These are phyloP conservation scores for Musa itinerans DNA, from an alignment of 176 grass and related monocot genomes.

Conservation along the genomic window DNA sequence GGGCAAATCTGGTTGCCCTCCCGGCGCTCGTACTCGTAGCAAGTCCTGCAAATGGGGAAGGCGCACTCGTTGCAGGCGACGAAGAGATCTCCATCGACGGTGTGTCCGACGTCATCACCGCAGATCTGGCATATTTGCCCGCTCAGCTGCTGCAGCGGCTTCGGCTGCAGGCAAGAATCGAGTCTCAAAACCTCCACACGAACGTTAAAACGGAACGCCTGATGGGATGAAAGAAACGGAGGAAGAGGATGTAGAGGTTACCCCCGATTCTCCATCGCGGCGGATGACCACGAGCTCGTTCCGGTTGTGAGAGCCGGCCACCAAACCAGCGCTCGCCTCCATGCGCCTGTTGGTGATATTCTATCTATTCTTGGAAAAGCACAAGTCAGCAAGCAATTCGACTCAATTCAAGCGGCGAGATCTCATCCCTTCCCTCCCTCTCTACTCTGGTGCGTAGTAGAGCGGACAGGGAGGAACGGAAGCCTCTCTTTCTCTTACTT, in stretches of 20 bases:
- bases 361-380: neutral
- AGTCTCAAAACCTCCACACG: neutral
- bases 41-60: constrained; percentile 81
- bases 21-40: constrained; percentile 97
- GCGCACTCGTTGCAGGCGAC: constrained; percentile 77
- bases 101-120: constrained; percentile 61
- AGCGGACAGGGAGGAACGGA: neutral
- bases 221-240: neutral
- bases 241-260: constrained; percentile 26
- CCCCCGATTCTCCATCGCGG: constrained; percentile 74
- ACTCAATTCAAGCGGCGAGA: neutral
- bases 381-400: neutral
- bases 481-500: neutral
- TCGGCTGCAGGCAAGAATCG: constrained; percentile 27
- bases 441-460: neutral
- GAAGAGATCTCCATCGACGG: constrained; percentile 82
- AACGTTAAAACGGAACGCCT: neutral
- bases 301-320: constrained; percentile 81
- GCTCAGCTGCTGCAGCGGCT: constrained; percentile 42
- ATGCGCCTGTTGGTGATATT: constrained; percentile 16
- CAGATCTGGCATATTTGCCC: constrained; percentile 71
- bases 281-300: constrained; percentile 94
- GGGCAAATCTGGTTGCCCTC: constrained; percentile 88
- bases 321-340: constrained; percentile 87
- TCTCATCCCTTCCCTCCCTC: neutral